phyloP scores from a whole-genome alignment of 2,329 filamentous ascomycete species.

The Colletotrichum salicis region DNA sequence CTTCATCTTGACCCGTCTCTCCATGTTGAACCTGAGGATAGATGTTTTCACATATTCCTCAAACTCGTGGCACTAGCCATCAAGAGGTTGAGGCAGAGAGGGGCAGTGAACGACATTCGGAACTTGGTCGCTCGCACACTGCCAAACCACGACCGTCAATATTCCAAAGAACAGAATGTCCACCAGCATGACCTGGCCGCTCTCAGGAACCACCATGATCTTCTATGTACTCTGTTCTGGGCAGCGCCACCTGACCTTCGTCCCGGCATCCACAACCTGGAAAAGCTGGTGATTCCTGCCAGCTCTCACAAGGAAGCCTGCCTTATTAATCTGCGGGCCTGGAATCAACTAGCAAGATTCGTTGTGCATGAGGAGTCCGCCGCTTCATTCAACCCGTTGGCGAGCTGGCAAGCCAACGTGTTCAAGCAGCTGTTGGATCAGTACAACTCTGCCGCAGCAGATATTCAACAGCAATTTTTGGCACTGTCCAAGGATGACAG shows the following conservation, averaged over 20 bases:
- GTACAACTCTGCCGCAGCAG: conserved; percentile 64
- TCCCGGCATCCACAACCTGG: conserved; percentile 64
- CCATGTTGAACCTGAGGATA: conserved; percentile 63
- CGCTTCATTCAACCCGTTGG: conserved; percentile 58
- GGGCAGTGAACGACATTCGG: conserved; percentile 65
- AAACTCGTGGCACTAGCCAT: conserved; percentile 71
- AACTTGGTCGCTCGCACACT: conserved; percentile 71
- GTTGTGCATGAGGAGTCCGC: conserved; percentile 56
- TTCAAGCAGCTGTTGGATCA: conserved; percentile 68
- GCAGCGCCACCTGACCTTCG: conserved; percentile 66
- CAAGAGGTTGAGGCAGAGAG: conserved; percentile 58
- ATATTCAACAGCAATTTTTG: conserved; percentile 66
- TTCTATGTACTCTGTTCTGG: conserved; percentile 75
- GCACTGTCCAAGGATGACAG: conserved; percentile 59
- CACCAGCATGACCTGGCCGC: conserved; percentile 71
- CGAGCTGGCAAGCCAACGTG: conserved; percentile 64
- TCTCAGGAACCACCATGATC: conserved; percentile 75
- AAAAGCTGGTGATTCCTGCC: conserved; percentile 67
- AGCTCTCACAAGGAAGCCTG: conserved; percentile 75
- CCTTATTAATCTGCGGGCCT: conserved; percentile 71
- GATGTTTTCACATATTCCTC: conserved; percentile 74
- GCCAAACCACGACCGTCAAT: conserved; percentile 74
- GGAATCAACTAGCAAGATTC: conserved; percentile 71
- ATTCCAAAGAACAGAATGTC: conserved; percentile 70
- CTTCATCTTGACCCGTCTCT: conserved; percentile 60